phyloP scores from a whole-genome alignment of 2,329 filamentous ascomycete species.

The Trematosphaeria pertusa region DNA sequence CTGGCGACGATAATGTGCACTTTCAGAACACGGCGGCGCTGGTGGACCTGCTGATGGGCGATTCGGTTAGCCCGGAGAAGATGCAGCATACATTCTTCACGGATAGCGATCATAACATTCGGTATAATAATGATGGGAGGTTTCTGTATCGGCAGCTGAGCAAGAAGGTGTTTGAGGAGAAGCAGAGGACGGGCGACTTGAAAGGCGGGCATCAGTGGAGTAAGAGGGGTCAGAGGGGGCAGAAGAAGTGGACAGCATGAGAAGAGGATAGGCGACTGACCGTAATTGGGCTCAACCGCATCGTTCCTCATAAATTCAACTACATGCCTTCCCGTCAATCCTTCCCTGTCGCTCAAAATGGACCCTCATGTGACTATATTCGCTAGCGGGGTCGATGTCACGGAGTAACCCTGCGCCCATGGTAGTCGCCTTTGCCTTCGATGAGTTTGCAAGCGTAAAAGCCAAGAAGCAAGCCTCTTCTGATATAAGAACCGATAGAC shows the following conservation, averaged over 20 bases:
- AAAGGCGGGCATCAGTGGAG: slow-evolving; percentile 57
- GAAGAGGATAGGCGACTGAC: not conserved
- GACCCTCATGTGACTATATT: too few relatives aligned
- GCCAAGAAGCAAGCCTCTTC: too few relatives aligned
- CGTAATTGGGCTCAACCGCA: too few relatives aligned
- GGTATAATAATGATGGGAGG: slow-evolving; percentile 61
- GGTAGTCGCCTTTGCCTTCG: too few relatives aligned
- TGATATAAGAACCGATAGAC: too few relatives aligned
- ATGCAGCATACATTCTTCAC: slow-evolving; percentile 71
- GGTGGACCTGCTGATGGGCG: slow-evolving; percentile 66
- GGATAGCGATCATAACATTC: slow-evolving; percentile 68
- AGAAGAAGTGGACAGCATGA: slow-evolving; percentile 22
- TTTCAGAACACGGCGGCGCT: slow-evolving; percentile 71
- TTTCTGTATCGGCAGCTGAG: slow-evolving; percentile 71
- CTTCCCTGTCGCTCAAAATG: too few relatives aligned
- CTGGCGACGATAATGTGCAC: slow-evolving; percentile 75
- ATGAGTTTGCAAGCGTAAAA: too few relatives aligned
- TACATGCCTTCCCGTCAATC: too few relatives aligned
- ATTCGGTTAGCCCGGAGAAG: slow-evolving; percentile 65
- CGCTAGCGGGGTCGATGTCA: too few relatives aligned
- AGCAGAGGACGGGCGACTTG: slow-evolving; percentile 54
- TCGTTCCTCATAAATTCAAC: too few relatives aligned
- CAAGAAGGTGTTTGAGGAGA: slow-evolving; percentile 67
- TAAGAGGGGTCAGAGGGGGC: slow-evolving; percentile 31
- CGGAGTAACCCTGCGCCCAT: too few relatives aligned